Conservation (phyloP, 169 alveolate genomes). For the Plasmodium coatneyi region DNA sequence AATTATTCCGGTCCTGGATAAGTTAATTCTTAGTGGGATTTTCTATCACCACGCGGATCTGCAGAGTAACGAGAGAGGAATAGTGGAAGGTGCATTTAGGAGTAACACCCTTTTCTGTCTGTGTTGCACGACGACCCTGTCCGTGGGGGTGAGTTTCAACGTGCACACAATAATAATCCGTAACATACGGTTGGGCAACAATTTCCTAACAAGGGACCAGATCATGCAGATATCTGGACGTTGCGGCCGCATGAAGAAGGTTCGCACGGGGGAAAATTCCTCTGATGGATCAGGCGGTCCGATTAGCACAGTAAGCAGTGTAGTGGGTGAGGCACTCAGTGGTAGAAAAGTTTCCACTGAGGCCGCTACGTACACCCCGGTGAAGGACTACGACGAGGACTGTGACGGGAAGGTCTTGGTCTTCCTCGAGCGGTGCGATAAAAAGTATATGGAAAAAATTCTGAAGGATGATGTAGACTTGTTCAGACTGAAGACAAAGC, state of each 20-base stretch:
- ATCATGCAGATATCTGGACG: slow-evolving; percentile 62
- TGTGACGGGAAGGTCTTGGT: slow-evolving; percentile 68
- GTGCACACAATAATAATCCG: slow-evolving; percentile 56
- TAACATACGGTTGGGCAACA: slow-evolving; percentile 19
- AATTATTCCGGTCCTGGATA: slow-evolving; percentile 8
- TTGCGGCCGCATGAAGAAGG: slow-evolving; percentile 49
- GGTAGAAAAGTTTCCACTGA: neutral
- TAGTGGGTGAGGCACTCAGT: neutral
- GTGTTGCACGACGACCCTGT: slow-evolving; percentile 70
- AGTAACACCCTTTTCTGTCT: slow-evolving; percentile 50
- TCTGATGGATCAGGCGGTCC: neutral
- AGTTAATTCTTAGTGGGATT: slow-evolving; percentile 51
- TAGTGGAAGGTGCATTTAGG: slow-evolving; percentile 44
- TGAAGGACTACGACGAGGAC: slow-evolving; percentile 32
- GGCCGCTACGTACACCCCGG: neutral
- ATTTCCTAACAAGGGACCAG: slow-evolving; percentile 33
- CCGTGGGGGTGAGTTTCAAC: slow-evolving; percentile 59
- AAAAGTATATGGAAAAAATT: slow-evolving; percentile 14
- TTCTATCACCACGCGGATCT: slow-evolving; percentile 66
- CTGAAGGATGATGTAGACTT: neutral
- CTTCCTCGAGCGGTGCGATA: neutral
- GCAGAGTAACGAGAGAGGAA: slow-evolving; percentile 23
- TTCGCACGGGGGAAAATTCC: neutral
- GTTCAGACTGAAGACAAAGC: neutral
- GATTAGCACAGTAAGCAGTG: neutral